Conservation (phyloP, 305 asterid species). For the Caryopteris hybrid region DNA sequence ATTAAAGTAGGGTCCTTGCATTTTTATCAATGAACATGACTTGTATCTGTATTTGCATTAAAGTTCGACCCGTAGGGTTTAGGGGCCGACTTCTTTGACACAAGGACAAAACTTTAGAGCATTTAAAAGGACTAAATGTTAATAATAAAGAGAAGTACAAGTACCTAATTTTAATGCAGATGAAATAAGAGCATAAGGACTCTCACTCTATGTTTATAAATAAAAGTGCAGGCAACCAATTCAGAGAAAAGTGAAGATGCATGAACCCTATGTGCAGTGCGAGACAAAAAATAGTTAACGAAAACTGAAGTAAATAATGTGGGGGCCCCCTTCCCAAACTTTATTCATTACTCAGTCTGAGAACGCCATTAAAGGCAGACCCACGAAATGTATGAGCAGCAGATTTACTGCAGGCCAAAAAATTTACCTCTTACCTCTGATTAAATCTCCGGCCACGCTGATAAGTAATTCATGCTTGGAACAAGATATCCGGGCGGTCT, state of each 20-base stretch:
- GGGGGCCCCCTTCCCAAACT: constrained; percentile 19
- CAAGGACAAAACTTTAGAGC: neutral
- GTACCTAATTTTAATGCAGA: neutral
- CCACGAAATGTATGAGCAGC: constrained; percentile 19
- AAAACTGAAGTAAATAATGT: constrained; percentile 17
- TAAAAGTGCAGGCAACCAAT: neutral
- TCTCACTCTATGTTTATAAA: no score
- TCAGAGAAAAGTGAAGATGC: neutral
- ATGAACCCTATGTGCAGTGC: neutral
- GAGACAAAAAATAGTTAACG: constrained; percentile 25
- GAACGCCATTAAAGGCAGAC: constrained; percentile 25
- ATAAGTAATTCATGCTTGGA: neutral
- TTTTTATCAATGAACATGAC: no score
- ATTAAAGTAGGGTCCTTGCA: no score
- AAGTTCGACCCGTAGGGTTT: no score
- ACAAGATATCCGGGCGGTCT: constrained; percentile 26
- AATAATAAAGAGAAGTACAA: neutral
- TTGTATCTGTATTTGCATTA: no score
- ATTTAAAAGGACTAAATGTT: neutral
- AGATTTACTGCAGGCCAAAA: neutral
- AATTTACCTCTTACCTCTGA: neutral
- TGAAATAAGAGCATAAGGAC: neutral
- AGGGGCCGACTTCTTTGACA: no score
- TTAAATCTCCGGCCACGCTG: neutral
- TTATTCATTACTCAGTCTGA: constrained; percentile 21